Evolutionary conservation across 176 grass and related monocot genomes (phyloP), one percentile per base, ranked within the genome.

Genomic region (Secale cereale): DNA sequence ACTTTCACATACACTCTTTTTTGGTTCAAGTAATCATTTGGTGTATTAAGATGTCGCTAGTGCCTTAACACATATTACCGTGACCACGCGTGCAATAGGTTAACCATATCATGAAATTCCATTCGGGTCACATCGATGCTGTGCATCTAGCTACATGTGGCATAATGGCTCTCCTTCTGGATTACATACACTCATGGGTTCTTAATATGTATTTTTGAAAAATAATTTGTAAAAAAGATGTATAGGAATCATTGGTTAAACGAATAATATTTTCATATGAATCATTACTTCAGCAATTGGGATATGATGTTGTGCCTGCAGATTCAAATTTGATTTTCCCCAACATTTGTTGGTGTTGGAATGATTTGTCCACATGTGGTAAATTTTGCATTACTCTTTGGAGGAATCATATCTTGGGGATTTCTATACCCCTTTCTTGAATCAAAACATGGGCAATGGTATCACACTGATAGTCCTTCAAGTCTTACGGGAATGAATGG

Each of bases 291-390:
- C 0, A 77, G 15, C 10, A 22, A 85, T 41, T 85, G 6, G 56
- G 28, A 56, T 76, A 77, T 35, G 23, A 35, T 74, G 50, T 30
- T 65, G 52, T 33, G n/a, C 37, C 36, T 73, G 17, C 78, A 96
- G 91, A 29, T 96, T 96, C 78, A 91, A 84, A 56, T 97, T 97
- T 60, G 89, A 97, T 79, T 97, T 97, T 90, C 91, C 65, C 11
- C 82, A 12, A 76, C 85, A 17, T 91, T 81, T 64, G 30, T 94
- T 5, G 91, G 94, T 67, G 41, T 94, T 23, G 94, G 94, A 50
- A 90, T 97, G 82, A 89, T 97, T 80, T 83, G 87, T 48, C 94
- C 94, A 70, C 76, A 74, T 48, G 59, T 84, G 27, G 76, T 97
- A 59, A 97, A 93, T 62, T n/a, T 90, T n/a, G 84, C 83, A 0